Evolutionary conservation across 2,329 filamentous ascomycete species (phyloP), one percentile per base, ranked within the genome.

Genomic region (Eutypa lata): DNA sequence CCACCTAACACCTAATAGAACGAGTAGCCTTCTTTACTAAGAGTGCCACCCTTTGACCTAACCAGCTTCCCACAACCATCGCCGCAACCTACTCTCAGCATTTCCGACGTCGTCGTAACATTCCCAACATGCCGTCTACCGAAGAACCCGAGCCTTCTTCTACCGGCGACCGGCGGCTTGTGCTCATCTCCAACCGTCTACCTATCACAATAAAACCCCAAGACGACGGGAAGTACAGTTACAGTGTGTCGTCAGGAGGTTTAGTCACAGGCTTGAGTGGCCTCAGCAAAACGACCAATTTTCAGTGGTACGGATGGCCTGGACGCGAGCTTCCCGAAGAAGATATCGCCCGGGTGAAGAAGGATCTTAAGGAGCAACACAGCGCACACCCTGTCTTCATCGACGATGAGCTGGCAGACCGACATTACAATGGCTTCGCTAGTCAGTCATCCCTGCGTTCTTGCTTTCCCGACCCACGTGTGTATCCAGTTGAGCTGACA

Each of bases 221-320:
- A 50, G 90, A 94, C 49, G 90, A 96, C 78, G 92, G 91, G 65
- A 88, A 88, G 70, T 99, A 96, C 76, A 83, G 87, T 66, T 96
- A 96, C 73, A 91, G 89, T 69, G 96, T 97, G 90, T 97, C 93
- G 46, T 97, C 94, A 2, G 94, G 94, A 53, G 94, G 94, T 40
- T 83, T 99, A 40, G 94, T 97, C 65, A 96, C 91, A 48, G 94
- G 94, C 19, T 79, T 99, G 56, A 96, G 90, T 61, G 94, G 94
- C 24, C 76, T 97, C 53, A 88, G 90, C 64, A 97, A 97, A 74
- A 89, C 90, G 31, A 96, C 91, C 24, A 93, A 87, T 61, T 97
- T 97, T 73, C 90, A 94, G 72, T 99, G 94, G 94, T 97, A 97
- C 73, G 94, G 94, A 61, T 97, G 94, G 93, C 92, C 94, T 1